Evolutionary conservation across 768 basidiomycete species (phyloP).

Genomic region (Trametes cinnabarina): DNA sequence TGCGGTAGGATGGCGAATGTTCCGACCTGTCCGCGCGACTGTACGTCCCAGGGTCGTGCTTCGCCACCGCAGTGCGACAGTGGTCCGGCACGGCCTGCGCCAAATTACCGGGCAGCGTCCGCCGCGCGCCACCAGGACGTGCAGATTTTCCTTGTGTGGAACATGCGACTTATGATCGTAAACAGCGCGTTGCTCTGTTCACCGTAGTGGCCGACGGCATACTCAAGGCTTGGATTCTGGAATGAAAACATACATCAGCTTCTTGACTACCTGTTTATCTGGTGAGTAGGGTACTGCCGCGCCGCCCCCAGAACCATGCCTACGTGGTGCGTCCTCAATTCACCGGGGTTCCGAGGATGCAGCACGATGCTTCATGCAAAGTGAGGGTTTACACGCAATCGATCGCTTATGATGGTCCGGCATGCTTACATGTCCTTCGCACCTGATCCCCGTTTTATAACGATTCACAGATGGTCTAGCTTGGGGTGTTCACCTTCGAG

Average conservation of each 20-base stretch:
- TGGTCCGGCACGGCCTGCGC: neutral
- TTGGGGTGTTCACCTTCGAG: too few species aligned
- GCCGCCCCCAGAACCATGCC: too few species aligned
- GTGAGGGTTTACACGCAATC: too few species aligned
- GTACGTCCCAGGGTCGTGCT: slow-evolving; percentile 7
- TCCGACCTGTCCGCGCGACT: neutral
- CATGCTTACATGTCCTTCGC: too few species aligned
- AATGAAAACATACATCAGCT: neutral
- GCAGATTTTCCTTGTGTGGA: neutral
- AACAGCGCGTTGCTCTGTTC: neutral
- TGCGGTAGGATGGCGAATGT: neutral
- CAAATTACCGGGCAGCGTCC: neutral
- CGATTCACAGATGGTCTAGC: too few species aligned
- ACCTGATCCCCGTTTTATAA: too few species aligned
- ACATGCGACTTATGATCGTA: neutral
- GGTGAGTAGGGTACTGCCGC: too few species aligned
- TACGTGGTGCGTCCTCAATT: too few species aligned
- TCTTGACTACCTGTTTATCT: neutral
- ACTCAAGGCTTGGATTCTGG: neutral
- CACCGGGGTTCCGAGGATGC: too few species aligned
- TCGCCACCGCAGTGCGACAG: neutral
- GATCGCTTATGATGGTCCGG: too few species aligned
- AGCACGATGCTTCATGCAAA: too few species aligned
- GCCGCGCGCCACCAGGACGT: neutral
- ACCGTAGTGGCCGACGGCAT: neutral